Evolutionary conservation across 2,329 filamentous ascomycete genomes (phyloP).

Genomic region (Diaporthe vaccinii): DNA sequence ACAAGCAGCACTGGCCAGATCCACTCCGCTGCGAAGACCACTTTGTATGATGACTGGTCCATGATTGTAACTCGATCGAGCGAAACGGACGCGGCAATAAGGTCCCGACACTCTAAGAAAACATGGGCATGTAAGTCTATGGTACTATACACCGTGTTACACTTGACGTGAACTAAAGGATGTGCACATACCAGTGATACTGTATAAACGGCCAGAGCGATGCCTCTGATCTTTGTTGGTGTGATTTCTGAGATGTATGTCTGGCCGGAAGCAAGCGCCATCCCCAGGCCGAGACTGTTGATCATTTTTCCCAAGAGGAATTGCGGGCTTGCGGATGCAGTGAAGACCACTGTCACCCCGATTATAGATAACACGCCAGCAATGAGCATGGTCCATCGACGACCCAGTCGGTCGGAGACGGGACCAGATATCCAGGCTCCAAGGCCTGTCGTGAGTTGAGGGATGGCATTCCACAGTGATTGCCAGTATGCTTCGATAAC

Average conservation of each 20-base stretch:
- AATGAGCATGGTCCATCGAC: constrained; percentile 24
- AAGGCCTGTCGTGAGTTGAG: constrained; percentile 28
- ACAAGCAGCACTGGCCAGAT: constrained; percentile 17
- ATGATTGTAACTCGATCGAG: constrained; percentile 28
- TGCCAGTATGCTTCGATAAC: constrained; percentile 31
- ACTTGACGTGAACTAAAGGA: fast-evolving
- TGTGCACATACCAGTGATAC: constrained; percentile 14
- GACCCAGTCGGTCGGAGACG: constrained; percentile 25
- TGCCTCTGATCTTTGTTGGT: constrained; percentile 30
- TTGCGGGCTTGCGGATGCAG: constrained; percentile 1
- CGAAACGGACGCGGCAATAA: constrained; percentile 31
- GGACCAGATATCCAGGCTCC: constrained; percentile 28
- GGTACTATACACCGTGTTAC: not conserved
- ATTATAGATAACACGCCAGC: constrained; percentile 13
- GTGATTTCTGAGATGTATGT: constrained; percentile 34
- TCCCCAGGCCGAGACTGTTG: constrained; percentile 7
- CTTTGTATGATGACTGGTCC: constrained; percentile 34
- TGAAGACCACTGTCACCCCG: constrained; percentile 24
- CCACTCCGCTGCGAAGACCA: constrained; percentile 29
- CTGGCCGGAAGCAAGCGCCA: constrained; percentile 25
- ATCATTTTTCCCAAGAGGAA: constrained; percentile 27
- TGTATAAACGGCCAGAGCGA: constrained; percentile 17
- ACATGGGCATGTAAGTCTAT: not conserved
- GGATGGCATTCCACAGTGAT: constrained; percentile 33
- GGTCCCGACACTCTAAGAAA: constrained; percentile 23